phyloP scores from a whole-genome alignment of 495 filamentous ascomycete species.

The Xylaria bambusicola region DNA sequence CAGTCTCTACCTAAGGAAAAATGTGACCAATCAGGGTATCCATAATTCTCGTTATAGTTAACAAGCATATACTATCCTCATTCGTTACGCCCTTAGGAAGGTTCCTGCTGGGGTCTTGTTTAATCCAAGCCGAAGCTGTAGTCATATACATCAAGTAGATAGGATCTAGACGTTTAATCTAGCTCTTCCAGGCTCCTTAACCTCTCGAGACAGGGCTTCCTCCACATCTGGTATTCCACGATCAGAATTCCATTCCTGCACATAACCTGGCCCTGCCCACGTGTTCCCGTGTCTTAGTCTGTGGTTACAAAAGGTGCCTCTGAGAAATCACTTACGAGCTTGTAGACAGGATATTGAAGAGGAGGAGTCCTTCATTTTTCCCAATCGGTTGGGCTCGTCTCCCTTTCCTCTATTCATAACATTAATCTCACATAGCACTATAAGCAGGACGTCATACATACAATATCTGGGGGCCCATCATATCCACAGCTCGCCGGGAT shows the following conservation, averaged over 20 bases:
- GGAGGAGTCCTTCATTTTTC: neutral
- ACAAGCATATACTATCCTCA: too few relatives aligned
- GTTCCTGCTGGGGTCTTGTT: neutral
- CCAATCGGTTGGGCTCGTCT: neutral
- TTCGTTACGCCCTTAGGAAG: neutral
- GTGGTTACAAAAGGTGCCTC: neutral
- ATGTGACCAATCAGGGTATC: too few relatives aligned
- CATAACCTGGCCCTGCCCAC: slow-evolving; percentile 15
- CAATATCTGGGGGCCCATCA: neutral
- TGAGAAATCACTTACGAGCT: neutral
- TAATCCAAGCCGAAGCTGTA: neutral
- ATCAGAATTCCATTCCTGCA: neutral
- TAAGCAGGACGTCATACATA: neutral
- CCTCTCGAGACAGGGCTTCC: neutral
- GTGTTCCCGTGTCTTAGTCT: neutral
- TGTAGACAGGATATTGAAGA: neutral
- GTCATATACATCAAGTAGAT: neutral
- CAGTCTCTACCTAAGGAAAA: too few relatives aligned
- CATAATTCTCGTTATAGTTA: too few relatives aligned
- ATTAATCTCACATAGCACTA: neutral
- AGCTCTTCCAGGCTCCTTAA: neutral
- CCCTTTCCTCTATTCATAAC: neutral
- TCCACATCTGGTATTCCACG: neutral
- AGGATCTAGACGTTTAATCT: slow-evolving; percentile 1
- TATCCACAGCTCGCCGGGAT: slow-evolving; percentile 12